Evolutionary conservation across 768 basidiomycete genomes (phyloP).

Genomic region (Pisolithus microcarpus): DNA sequence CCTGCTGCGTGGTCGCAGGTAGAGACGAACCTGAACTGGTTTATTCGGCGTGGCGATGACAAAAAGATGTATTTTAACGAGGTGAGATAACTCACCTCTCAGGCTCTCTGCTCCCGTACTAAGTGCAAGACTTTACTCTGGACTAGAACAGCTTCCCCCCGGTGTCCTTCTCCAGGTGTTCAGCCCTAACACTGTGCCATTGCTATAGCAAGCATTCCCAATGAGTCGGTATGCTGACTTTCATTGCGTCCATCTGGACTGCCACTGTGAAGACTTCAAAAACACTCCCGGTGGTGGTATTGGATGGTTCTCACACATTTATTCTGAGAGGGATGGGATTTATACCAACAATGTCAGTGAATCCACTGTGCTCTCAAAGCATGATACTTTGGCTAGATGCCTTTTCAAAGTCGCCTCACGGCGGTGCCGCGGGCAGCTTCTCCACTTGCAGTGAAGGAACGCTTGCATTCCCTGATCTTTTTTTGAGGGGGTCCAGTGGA

Average conservation of each 20-base stretch:
- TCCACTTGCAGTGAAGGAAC: neutral
- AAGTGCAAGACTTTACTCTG: neutral
- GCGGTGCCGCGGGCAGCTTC: neutral
- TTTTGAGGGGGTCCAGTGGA: too few relatives aligned
- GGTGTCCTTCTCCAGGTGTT: slow-evolving; percentile 46
- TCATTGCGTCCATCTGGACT: slow-evolving; percentile 36
- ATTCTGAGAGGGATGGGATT: slow-evolving; percentile 15
- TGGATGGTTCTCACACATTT: slow-evolving; percentile 82
- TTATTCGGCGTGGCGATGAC: slow-evolving; percentile 50
- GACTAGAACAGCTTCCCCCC: slow-evolving; percentile 77
- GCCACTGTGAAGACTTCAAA: slow-evolving; percentile 51
- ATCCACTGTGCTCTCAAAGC: neutral
- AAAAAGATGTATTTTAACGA: slow-evolving; percentile 75
- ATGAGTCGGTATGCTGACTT: slow-evolving; percentile 44
- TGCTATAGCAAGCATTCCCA: slow-evolving; percentile 56
- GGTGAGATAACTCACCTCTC: slow-evolving; percentile 30
- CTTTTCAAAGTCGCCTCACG: neutral
- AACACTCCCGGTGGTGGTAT: slow-evolving; percentile 54
- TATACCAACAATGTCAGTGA: slow-evolving; percentile 1
- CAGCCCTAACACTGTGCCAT: slow-evolving; percentile 52
- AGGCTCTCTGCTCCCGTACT: neutral
- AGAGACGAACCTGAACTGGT: slow-evolving; percentile 54
- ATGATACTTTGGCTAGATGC: neutral
- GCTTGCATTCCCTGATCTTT: too few relatives aligned
- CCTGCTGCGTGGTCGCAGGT: slow-evolving; percentile 60